These are phyloP conservation scores for Paramyrothecium sp. DNA, from an alignment of 2,329 filamentous ascomycete species.

Conservation along the genomic window DNA sequence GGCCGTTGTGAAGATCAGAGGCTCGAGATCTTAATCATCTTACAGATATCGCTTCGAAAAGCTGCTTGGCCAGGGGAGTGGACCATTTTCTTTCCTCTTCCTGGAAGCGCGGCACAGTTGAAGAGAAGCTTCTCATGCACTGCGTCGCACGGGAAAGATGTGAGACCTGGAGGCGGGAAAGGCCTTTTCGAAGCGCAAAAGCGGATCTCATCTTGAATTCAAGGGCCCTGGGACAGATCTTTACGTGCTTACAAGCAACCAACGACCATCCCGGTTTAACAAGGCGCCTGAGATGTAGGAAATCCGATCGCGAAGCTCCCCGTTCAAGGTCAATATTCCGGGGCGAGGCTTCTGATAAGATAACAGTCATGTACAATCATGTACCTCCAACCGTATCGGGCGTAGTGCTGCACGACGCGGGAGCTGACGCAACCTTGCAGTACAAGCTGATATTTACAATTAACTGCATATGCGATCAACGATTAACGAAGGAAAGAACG, in stretches of 20 bases:
- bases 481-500: too few relatives aligned
- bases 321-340: neutral
- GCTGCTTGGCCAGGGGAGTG: slow-evolving; percentile 83
- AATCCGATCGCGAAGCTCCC: neutral
- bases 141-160: slow-evolving; percentile 7
- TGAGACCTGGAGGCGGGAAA: slow-evolving; percentile 6
- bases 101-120: slow-evolving; percentile 13
- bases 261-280: neutral
- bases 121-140: slow-evolving; percentile 22
- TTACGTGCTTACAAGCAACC: neutral
- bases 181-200: slow-evolving; percentile 1
- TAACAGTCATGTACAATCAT: neutral
- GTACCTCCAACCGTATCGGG: neutral
- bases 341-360: neutral
- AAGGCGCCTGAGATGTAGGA: neutral
- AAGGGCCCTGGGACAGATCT: too few relatives aligned
- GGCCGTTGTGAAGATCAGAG: neutral
- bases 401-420: neutral
- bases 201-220: neutral
- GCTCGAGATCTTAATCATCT: slow-evolving; percentile 4
- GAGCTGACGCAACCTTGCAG: neutral
- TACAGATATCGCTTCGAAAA: slow-evolving; percentile 85
- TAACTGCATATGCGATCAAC: too few relatives aligned
- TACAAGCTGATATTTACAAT: neutral
- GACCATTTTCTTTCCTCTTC: slow-evolving; percentile 70